Evolutionary conservation across 2,329 filamentous ascomycete genomes (phyloP).

Genomic region (Pleomassaria siparia): DNA sequence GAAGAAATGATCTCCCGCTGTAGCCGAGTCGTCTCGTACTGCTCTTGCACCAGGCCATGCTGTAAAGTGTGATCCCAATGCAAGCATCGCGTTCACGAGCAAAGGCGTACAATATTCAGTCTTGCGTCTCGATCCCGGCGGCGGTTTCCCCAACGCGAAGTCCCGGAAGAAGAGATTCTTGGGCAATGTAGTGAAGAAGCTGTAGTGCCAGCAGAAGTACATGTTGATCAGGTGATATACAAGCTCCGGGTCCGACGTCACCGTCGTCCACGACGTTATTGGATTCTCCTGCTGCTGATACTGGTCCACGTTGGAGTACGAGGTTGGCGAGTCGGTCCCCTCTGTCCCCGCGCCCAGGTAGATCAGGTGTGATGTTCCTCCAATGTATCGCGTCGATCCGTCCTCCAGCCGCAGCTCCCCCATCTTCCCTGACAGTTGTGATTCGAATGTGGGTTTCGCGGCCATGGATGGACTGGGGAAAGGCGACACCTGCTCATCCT

Average conservation of each 20-base stretch:
- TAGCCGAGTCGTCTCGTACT: slow-evolving; percentile 72
- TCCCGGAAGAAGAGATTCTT: slow-evolving; percentile 85
- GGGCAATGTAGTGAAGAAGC: slow-evolving; percentile 90
- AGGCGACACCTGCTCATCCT: slow-evolving; percentile 42
- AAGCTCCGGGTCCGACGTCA: slow-evolving; percentile 76
- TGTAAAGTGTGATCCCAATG: slow-evolving; percentile 92
- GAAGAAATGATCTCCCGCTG: slow-evolving; percentile 95
- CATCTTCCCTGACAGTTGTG: slow-evolving; percentile 88
- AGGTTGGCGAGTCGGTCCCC: slow-evolving; percentile 29
- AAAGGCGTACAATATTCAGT: slow-evolving; percentile 84
- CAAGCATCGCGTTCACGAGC: slow-evolving; percentile 90
- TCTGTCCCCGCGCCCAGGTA: slow-evolving; percentile 58
- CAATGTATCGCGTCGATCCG: slow-evolving; percentile 85
- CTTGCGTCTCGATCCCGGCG: slow-evolving; percentile 49
- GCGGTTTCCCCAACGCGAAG: slow-evolving; percentile 70
- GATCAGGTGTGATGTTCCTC: slow-evolving; percentile 90
- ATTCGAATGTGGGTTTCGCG: slow-evolving; percentile 60
- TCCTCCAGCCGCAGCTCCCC: slow-evolving; percentile 85
- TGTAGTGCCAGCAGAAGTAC: slow-evolving; percentile 98
- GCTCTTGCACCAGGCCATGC: slow-evolving; percentile 71
- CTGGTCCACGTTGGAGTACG: slow-evolving; percentile 47
- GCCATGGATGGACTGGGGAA: slow-evolving; percentile 38
- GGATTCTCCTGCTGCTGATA: slow-evolving; percentile 64
- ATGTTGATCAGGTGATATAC: slow-evolving; percentile 89
- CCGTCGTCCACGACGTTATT: slow-evolving; percentile 81